Evolutionary conservation across 495 filamentous ascomycete genomes (phyloP).

Genomic region (Oidiodendron maius): DNA sequence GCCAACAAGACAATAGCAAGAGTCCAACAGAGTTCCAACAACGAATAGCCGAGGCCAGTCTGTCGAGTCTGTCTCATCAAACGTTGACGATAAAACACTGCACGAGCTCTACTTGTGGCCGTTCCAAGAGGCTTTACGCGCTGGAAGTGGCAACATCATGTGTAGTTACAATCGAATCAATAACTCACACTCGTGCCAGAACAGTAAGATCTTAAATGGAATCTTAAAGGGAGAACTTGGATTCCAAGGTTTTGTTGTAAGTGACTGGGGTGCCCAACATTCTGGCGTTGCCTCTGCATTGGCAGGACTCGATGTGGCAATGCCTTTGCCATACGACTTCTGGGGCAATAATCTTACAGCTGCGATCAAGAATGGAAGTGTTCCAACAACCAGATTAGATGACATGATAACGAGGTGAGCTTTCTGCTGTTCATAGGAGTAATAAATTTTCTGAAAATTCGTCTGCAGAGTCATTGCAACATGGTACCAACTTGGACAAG

Average conservation of each 20-base stretch:
- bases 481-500: conserved; percentile 48
- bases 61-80: conserved; percentile 63
- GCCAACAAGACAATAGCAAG: too few species aligned
- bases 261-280: conserved; percentile 83
- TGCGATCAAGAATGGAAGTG: conserved; percentile 83
- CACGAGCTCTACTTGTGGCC: conserved; percentile 94
- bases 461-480: conserved; percentile 49
- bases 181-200: conserved; percentile 62
- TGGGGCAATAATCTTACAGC: conserved; percentile 87
- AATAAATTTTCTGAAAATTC: too few species aligned
- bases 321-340: conserved; percentile 42
- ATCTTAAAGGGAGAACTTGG: conserved; percentile 84
- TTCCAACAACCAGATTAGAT: conserved; percentile 84
- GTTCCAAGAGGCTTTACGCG: conserved; percentile 66
- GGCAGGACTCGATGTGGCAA: not conserved
- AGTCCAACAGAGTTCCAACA: conserved; percentile 25
- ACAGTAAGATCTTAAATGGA: conserved; percentile 69
- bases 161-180: conserved; percentile 87
- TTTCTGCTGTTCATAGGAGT: too few species aligned
- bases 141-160: conserved; percentile 81
- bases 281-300: conserved; percentile 52
- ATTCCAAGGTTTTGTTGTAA: conserved; percentile 93
- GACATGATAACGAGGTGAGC: too few species aligned
- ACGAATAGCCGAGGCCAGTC: conserved; percentile 42
- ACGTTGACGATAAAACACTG: conserved; percentile 87